Evolutionary conservation across 2,329 filamentous ascomycete genomes (phyloP), one percentile per base, ranked within the genome.

Genomic region (Diaporthe batatas): DNA sequence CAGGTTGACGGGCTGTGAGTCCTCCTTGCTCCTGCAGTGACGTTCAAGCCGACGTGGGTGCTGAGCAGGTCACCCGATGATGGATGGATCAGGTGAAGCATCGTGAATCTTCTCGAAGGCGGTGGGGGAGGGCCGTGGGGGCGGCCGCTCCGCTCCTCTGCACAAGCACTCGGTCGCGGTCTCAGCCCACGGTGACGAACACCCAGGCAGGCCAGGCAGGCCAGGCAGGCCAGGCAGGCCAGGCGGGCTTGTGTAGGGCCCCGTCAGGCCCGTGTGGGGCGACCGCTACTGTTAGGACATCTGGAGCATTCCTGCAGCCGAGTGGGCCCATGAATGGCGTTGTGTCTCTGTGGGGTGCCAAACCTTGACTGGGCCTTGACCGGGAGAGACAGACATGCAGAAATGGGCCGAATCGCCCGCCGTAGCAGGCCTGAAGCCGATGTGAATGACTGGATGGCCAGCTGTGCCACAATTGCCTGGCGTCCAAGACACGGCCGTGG

Each of bases 21-120:
- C 36, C 36, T 39, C 34, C 10, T 4, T 29, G 2, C 34, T 34
- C 34, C 16, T 4, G 47, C 62, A 53, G 62, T 53, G 62, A 67
- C 32, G 62, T 67, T 51, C 44, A 34, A 7, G 29, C 21, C 18
- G 18, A 53, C 39, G 62, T 67, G 62, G 62, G 53, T 67, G 47
- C 62, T 53, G 62, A 51, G 44, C 62, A 36, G 62, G 57, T 42
- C 54, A 68, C 62, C 44, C 55, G 53, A n/a, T n/a, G 42, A 29
- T 21, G 34, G 42, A 29, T 21, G 34, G 29, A 32, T 57, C 47
- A 59, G 25, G 29, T 62, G 44, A 73, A 65, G 57, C 51, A 70
- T 70, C 39, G 18, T 59, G 64, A 72, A 64, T 23, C n/a, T 74
- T 74, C 72, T 74, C 55, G 70, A 74, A 72, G 70, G 44, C 44